Evolutionary conservation across 345 rosid genomes (phyloP), one percentile per base, ranked within the genome.

Genomic region (Laguncularia racemosa): DNA sequence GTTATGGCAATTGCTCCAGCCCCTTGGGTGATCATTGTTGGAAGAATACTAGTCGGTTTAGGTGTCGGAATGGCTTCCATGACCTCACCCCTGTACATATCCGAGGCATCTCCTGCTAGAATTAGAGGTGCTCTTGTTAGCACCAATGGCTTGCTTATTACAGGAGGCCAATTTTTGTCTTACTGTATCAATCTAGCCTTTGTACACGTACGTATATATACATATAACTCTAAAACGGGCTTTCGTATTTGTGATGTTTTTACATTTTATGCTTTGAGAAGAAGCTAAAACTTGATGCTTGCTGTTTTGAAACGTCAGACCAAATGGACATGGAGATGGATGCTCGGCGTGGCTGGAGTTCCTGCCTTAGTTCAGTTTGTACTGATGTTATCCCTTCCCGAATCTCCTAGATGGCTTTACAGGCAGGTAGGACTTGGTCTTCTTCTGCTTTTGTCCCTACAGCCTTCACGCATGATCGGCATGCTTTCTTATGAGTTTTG

Each of bases 31-130:
- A 78, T 89, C 50, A 75, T 89, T 46, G 0, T 87, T 0, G 99
- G 97, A 9, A 83, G 97, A 64, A 46, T 87, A 57, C 74, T 93
- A 6, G 91, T 89, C 14, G 99, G 99, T 5, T 66, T 89, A 2
- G 99, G 99, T 12, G 97, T 89, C 5, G 97, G 97, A 50, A 89
- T 84, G 95, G 99, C 96, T 48, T 93, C 99, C 59, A 89, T 93
- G 97, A 86, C 96, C 0, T 59, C 99, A 0, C 97, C 99, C 21
- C 93, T 93, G 33, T 93, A 93, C 55, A 93, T 93, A 47, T 89
- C 99, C 0, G 96, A 93, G 63, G 81, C 89, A 17, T 93, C 97
- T 15, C 99, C 99, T 20, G 95, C 96, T 4, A 82, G 73, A 67
- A 89, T 89, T 17, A 54, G 97, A 67, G 99, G 97, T 1, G 97